phyloP scores from a whole-genome alignment of 257 asterid genomes.

The Primulina eburnea region DNA sequence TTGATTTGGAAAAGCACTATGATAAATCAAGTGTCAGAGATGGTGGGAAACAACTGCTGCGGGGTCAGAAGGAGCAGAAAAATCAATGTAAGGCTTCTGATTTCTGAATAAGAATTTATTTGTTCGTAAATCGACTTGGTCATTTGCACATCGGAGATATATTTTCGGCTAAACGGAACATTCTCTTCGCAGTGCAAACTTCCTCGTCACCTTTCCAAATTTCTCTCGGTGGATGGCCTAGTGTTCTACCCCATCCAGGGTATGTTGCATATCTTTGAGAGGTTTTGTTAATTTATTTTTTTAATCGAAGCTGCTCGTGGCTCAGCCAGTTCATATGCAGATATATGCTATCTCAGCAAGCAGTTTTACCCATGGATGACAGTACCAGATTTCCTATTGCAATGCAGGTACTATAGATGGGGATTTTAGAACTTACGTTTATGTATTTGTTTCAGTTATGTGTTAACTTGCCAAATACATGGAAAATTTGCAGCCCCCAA shows the following conservation, averaged over 20 bases:
- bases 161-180: conserved; percentile 4
- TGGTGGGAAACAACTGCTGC: conserved; percentile 29
- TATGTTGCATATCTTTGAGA: conserved; percentile 21
- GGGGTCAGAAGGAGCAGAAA: conserved; percentile 31
- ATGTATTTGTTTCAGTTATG: conserved; percentile 12
- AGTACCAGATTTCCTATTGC: conserved; percentile 33
- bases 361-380: conserved; percentile 15
- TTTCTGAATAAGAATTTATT: no score
- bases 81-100: conserved; percentile 34
- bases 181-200: conserved; percentile 38
- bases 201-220: conserved; percentile 33
- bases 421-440: neutral
- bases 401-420: conserved; percentile 33
- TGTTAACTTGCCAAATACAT: conserved; percentile 10
- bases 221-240: conserved; percentile 42
- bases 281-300: conserved; percentile 12
- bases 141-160: neutral
- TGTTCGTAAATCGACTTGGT: neutral
- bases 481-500: conserved; percentile 41
- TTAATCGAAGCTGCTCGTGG: conserved; percentile 14
- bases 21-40: conserved; percentile 19
- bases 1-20: conserved; percentile 33
- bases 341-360: conserved; percentile 31
- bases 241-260: conserved; percentile 47
- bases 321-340: conserved; percentile 34